phyloP scores from a whole-genome alignment of 768 basidiomycete species.

The Lactarius pseudohatsudake region DNA sequence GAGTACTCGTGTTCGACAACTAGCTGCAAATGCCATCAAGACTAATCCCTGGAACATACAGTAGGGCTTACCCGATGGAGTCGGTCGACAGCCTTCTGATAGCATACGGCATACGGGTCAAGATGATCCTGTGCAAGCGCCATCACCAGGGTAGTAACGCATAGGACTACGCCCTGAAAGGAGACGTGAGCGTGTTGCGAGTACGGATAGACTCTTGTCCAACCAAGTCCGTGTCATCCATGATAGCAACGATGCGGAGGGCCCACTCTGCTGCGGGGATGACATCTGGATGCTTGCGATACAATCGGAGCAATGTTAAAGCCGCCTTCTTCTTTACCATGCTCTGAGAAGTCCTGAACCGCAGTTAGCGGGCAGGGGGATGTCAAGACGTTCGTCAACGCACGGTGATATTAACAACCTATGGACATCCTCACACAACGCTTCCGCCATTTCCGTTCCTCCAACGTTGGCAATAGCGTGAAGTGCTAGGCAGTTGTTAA shows the following conservation, averaged over 20 bases:
- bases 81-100: conserved; percentile 91
- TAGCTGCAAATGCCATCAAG: conserved; percentile 49
- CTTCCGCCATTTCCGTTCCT: conserved; percentile 97
- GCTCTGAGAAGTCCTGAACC: conserved; percentile 78
- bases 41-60: not conserved
- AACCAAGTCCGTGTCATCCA: conserved; percentile 91
- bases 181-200: not conserved
- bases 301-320: conserved; percentile 85
- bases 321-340: conserved; percentile 99
- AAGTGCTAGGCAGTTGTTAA: conserved; percentile 93
- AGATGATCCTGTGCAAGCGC: conserved; percentile 92
- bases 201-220: conserved; percentile 19
- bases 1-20: conserved; percentile 89
- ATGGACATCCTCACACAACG: conserved; percentile 91
- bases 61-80: conserved; percentile 60
- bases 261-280: conserved; percentile 96
- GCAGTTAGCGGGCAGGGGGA: conserved; percentile 26
- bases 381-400: conserved; percentile 31
- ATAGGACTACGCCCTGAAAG: conserved; percentile 85
- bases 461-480: conserved; percentile 99
- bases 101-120: conserved; percentile 88
- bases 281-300: conserved; percentile 94
- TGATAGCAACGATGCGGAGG: conserved; percentile 87
- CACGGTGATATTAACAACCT: conserved; percentile 93
- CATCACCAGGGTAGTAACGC: conserved; percentile 90